Evolutionary conservation across 805 yeast species (phyloP).

Genomic region (Starmerella floricola): DNA sequence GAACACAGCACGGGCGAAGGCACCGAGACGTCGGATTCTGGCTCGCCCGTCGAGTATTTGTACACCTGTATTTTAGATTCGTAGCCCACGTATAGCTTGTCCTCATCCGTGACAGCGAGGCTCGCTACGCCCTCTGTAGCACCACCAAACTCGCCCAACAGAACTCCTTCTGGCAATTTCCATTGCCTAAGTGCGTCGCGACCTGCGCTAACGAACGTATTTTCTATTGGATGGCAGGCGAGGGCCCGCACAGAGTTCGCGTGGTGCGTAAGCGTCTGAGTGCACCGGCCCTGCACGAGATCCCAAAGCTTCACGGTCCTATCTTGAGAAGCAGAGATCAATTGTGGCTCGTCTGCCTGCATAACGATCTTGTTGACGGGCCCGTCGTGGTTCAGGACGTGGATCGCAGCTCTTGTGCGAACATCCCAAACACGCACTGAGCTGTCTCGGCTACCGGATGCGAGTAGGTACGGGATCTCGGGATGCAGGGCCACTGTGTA

Average conservation of each 20-base stretch:
- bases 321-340: slow-evolving; percentile 73
- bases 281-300: slow-evolving; percentile 61
- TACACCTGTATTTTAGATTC: slow-evolving; percentile 69
- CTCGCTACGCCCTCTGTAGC: slow-evolving; percentile 30
- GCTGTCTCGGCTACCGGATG: slow-evolving; percentile 82
- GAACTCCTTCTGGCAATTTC: slow-evolving; percentile 65
- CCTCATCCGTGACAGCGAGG: slow-evolving; percentile 28
- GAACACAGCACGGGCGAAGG: slow-evolving; percentile 56
- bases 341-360: slow-evolving; percentile 70
- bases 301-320: slow-evolving; percentile 86
- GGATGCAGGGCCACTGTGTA: slow-evolving; percentile 80
- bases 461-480: slow-evolving; percentile 56
- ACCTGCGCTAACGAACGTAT: slow-evolving; percentile 69
- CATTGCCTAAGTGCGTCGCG: slow-evolving; percentile 75
- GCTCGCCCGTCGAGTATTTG: slow-evolving; percentile 61
- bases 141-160: slow-evolving; percentile 42
- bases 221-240: slow-evolving; percentile 52
- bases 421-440: slow-evolving; percentile 90
- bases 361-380: slow-evolving; percentile 60
- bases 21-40: slow-evolving; percentile 44
- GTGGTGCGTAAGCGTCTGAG: slow-evolving; percentile 70
- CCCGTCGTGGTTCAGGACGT: slow-evolving; percentile 61
- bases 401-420: slow-evolving; percentile 60
- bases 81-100: slow-evolving; percentile 64
- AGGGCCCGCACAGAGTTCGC: slow-evolving; percentile 67